phyloP scores from a whole-genome alignment of 2,329 filamentous ascomycete genomes.

The Colletotrichum spinosum region DNA sequence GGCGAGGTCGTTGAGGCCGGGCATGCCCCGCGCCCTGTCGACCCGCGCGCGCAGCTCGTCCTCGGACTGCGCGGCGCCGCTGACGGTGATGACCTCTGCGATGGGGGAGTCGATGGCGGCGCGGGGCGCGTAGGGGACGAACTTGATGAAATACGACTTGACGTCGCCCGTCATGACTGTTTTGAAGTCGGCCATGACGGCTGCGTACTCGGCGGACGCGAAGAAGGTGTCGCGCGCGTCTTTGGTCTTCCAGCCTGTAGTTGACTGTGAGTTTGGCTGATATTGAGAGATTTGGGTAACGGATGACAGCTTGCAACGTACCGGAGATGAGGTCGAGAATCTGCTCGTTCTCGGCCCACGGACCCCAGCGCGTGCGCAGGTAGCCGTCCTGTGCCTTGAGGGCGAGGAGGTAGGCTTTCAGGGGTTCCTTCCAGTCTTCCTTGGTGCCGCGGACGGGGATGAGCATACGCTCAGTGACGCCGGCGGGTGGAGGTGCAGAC shows the following conservation, averaged over 20 bases:
- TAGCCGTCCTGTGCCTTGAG: conserved; percentile 29
- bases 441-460: conserved; percentile 25
- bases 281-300: no score
- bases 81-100: conserved; percentile 27
- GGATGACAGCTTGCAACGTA: not conserved
- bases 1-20: conserved; percentile 29
- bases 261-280: not conserved
- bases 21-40: conserved; percentile 17
- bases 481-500: conserved; percentile 15
- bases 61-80: conserved; percentile 13
- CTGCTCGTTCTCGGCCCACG: conserved; percentile 32
- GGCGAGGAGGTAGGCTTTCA: conserved; percentile 30
- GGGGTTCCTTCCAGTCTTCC: conserved; percentile 32
- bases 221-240: conserved; percentile 28
- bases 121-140: conserved; percentile 29
- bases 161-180: conserved; percentile 18
- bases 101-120: conserved; percentile 32
- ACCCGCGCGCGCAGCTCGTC: conserved; percentile 25
- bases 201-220: conserved; percentile 16
- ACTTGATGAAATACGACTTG: conserved; percentile 31
- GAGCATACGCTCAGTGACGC: conserved; percentile 31
- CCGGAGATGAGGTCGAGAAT: conserved; percentile 28
- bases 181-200: conserved; percentile 15
- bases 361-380: conserved; percentile 32
- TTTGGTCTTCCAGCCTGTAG: conserved; percentile 26